Evolutionary conservation across 345 rosid species (phyloP), one percentile per base, ranked within the genome.

Genomic region (Gossypium thurberi): DNA sequence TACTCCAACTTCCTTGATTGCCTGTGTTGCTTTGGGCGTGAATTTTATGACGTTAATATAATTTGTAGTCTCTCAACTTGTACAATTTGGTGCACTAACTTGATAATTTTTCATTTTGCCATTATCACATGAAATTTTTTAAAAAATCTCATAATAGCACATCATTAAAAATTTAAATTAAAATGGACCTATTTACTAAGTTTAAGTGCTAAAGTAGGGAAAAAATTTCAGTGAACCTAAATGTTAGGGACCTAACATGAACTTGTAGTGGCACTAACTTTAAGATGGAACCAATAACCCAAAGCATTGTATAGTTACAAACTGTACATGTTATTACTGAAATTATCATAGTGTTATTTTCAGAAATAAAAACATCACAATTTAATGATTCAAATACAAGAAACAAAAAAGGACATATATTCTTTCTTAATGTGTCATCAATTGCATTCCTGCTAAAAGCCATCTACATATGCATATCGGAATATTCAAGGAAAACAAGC

Each of bases 291-390:
- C 51, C 17, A 47, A 2, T 10, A 59, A 26, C 8, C 43, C 10
- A 6, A 13, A 26, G 15, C 43, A 28, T 60, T 60, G 11, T 6
- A 14, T 60, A 14, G 43, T 60, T 3, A 46, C 20, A 0, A 23
- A 47, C 84, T 81, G 69, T 79, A 81, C 83, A 81, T 6, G 12
- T 52, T 74, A 74, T 68, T 37, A 17, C 70, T 66, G 10, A 3
- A 48, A 47, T 23, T 71, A 61, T 50, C 65, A 70, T 8, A 21
- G 73, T 72, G 61, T 58, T 52, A 28, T 9, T 33, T 44, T 21
- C 26, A 12, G 3, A 65, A 55, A 25, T 1, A 0, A 25, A 50
- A 75, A 51, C 69, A 71, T 56, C 67, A 37, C 73, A 14, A 65
- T 47, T 55, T n/a, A 55, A 55, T 14, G 25, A 70, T 11, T 11